Conservation (phyloP, 768 basidiomycete genomes). For the Boletus rubropictus region DNA sequence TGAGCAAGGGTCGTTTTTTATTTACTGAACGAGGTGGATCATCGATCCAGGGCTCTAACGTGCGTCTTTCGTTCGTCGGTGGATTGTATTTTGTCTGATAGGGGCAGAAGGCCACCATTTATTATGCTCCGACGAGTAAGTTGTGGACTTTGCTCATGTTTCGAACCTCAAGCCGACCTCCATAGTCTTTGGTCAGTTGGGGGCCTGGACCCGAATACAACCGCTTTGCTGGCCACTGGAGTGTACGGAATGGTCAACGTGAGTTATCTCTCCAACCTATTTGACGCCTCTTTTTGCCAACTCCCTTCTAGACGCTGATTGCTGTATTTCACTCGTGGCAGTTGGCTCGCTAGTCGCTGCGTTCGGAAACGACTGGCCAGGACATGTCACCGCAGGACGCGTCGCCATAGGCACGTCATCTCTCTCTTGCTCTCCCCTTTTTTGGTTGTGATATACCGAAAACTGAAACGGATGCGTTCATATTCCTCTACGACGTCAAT, state of each 20-base stretch:
- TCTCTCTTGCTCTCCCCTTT: conserved; percentile 3
- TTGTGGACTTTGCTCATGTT: not conserved
- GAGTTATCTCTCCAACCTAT: not conserved
- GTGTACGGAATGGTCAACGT: conserved; percentile 35
- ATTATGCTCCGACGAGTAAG: conserved; percentile 24
- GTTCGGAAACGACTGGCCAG: conserved; percentile 27
- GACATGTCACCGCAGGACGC: conserved; percentile 24
- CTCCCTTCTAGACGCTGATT: conserved; percentile 28
- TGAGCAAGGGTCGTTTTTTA: not conserved
- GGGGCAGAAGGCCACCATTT: conserved; percentile 24
- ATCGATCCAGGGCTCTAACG: conserved; percentile 23
- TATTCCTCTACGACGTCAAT: conserved; percentile 36
- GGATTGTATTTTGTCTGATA: conserved; percentile 2
- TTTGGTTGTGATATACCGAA: conserved; percentile 7
- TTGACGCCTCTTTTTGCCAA: not conserved
- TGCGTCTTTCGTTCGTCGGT: conserved; percentile 7
- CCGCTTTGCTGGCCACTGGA: conserved; percentile 39
- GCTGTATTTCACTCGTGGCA: conserved; percentile 24
- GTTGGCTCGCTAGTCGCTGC: conserved; percentile 27
- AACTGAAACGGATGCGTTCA: conserved; percentile 21
- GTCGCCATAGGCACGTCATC: conserved; percentile 25
- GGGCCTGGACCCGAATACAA: conserved; percentile 36
- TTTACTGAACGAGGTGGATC: not conserved
- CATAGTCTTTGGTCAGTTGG: conserved; percentile 38
- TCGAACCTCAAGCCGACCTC: conserved; percentile 9